Base-by-base conservation (phyloP, 345 rosid genomes). In the Euclidium syriacum region DNA sequence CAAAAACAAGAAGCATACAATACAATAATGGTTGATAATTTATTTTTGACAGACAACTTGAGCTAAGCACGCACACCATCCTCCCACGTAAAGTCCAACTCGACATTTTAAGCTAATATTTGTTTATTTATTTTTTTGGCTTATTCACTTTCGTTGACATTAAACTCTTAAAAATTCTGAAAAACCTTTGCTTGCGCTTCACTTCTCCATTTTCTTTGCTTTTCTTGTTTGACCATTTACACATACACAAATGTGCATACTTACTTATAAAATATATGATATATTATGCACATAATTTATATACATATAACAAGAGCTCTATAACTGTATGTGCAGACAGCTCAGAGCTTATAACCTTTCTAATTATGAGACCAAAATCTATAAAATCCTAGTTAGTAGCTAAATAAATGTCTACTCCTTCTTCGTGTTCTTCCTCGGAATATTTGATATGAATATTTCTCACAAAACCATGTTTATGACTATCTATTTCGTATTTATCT, bases 161-260 rank as follows among this genome's bases (percentile, higher is more conserved):
- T 38, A 2, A 23, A 4, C 17, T 38, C 14, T 27, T 32, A 62
- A 20, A 44, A 35, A 10, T 33, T 41, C 11, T n/a, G 55, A 20
- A 54, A 39, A 19, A 47, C 64, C 58, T 14, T 62, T 62, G 36
- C 65, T 70, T 70, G 64, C 74, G 69, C 64, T 50, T 62, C 52
- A 62, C 57, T 53, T 53, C 52, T 38, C 9, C 3, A 54, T 22
- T 38, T 62, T 62, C 34, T 55, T 46, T 38, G 57, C 35, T 70
- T 70, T 62, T 62, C 64, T 70, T 62, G 74, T 63, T 71, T 71
- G 75, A 63, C 59, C 64, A 55, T 30, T 62, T 48, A 70, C 44
- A 54, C 22, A 46, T 27, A 42, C 44, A 62, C 50, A 46, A 22
- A 38, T 53, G 62, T 26, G 41, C 50, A 60, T 32, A 68, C 46